Conservation (phyloP, 1,139 yeast genomes). For the Meyerozyma smithsonii region DNA sequence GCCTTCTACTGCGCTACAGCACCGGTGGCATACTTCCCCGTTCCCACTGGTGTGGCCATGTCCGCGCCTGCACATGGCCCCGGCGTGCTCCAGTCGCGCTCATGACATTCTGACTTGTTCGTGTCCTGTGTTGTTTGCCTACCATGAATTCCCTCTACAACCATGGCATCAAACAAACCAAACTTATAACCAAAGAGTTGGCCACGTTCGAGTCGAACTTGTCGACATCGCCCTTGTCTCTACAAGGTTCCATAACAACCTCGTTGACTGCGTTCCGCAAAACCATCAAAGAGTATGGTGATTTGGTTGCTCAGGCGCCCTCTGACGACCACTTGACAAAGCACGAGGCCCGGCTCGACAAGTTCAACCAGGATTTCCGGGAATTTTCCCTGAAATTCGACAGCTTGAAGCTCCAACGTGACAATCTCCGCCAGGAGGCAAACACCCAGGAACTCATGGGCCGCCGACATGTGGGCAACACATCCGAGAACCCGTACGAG, state of each 20-base stretch:
- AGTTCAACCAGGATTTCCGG: slow-evolving; percentile 55
- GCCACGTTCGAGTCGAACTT: slow-evolving; percentile 62
- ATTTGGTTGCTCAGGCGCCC: slow-evolving; percentile 56
- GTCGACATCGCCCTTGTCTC: slow-evolving; percentile 64
- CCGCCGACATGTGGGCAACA: slow-evolving; percentile 34
- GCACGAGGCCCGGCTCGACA: slow-evolving; percentile 57
- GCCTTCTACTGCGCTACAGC: neutral
- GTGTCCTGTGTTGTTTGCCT: no score
- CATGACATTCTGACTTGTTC: no score
- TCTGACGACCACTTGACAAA: slow-evolving; percentile 55
- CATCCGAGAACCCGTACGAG: slow-evolving; percentile 61
- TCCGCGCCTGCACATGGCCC: no score
- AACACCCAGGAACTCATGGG: slow-evolving; percentile 61
- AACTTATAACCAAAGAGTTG: slow-evolving; percentile 64
- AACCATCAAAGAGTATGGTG: slow-evolving; percentile 73
- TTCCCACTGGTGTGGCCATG: no score
- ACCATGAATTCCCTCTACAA: slow-evolving; percentile 76
- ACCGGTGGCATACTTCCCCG: no score
- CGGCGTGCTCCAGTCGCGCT: no score
- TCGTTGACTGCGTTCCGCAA: slow-evolving; percentile 70
- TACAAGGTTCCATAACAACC: slow-evolving; percentile 82
- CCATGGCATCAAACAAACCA: slow-evolving; percentile 85
- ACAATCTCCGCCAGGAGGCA: slow-evolving; percentile 48
- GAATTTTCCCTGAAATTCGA: slow-evolving; percentile 58
- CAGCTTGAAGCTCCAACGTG: slow-evolving; percentile 60